Base-by-base conservation (phyloP, 345 rosid genomes). In the Linum lewisii region DNA sequence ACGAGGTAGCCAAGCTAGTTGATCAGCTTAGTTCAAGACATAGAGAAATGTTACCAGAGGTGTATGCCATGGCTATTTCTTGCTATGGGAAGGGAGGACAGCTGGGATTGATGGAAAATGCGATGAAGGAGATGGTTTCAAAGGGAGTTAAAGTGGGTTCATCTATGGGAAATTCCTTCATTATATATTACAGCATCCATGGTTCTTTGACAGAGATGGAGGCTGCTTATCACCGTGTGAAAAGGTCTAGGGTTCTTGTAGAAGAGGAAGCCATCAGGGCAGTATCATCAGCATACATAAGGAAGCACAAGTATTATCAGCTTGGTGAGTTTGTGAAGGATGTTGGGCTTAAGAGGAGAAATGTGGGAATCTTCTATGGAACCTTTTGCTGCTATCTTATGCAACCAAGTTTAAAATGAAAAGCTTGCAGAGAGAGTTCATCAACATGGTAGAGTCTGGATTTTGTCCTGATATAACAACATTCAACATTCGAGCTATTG, bases 341-440 rank as follows among this genome's bases (percentile, higher is more conserved):
- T 16, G 84, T 82, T 21, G 92, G 98, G 57, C 87, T 91, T 52
- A 68, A 73, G 22, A 69, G 95, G 73, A 81, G 71, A 64, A 60
- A 82, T 67, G 65, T 82, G 6, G 90, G 24, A 86, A 82, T 69
- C 64, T 88, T 23, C 58, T 84, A 14, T 88, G 98, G 96, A 91
- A 91, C 69, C 76, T 82, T 29, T 64, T 88, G 68, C 72, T 91
- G 51, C 69, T 91, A 51, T 88, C 95, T 3, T 86, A 72, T 66
- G 95, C 96, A 10, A 87, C 84, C 50, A 82, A 79, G 34, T 91
- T 91, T 52, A 91, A 91, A 77, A 86, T 91, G 95, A 91, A 91
- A 69, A 84, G 74, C 71, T 70, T 92, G 81, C 95, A 92, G 67
- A 81, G 87, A 64, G 93, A 83, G 38, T 88, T 83, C 74, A 42